Conservation (phyloP, 495 filamentous ascomycete species). For the Penicillium daleae region DNA sequence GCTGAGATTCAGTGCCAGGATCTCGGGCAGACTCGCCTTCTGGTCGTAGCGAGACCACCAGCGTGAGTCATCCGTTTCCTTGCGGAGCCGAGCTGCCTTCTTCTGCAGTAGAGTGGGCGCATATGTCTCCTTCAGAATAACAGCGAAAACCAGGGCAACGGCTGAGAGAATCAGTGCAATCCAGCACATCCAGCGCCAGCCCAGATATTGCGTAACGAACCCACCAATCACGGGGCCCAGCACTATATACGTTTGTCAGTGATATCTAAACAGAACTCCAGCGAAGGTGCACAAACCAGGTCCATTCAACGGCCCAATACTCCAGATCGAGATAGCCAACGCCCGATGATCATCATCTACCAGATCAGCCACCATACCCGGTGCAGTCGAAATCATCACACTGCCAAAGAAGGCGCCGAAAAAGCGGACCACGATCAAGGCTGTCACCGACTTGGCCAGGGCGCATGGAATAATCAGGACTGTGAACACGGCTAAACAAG, state of each 20-base stretch:
- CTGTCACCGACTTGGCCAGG: conserved; percentile 63
- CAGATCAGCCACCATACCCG: conserved; percentile 83
- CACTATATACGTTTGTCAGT: conserved; percentile 16
- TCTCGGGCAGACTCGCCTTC: conserved; percentile 53
- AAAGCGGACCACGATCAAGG: conserved; percentile 72
- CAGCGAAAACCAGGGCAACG: conserved; percentile 54
- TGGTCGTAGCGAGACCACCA: conserved; percentile 81
- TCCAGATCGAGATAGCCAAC: conserved; percentile 74
- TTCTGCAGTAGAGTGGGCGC: conserved; percentile 70
- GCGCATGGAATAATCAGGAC: conserved; percentile 74
- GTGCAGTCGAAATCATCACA: conserved; percentile 79
- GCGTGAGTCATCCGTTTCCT: conserved; percentile 72
- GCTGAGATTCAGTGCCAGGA: conserved; percentile 71
- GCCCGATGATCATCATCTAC: conserved; percentile 69
- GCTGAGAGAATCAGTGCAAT: conserved; percentile 70
- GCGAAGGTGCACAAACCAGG: conserved; percentile 44
- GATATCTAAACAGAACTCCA: neutral
- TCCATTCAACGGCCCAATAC: conserved; percentile 78
- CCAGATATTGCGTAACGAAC: conserved; percentile 70
- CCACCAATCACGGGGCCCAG: conserved; percentile 70
- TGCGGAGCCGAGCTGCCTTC: conserved; percentile 69
- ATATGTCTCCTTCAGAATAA: conserved; percentile 74
- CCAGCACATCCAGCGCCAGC: conserved; percentile 88
- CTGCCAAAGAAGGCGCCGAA: conserved; percentile 77
- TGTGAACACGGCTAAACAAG: conserved; percentile 63